Conservation (phyloP, 2,329 filamentous ascomycete species). For the Huntiella moniliformis region DNA sequence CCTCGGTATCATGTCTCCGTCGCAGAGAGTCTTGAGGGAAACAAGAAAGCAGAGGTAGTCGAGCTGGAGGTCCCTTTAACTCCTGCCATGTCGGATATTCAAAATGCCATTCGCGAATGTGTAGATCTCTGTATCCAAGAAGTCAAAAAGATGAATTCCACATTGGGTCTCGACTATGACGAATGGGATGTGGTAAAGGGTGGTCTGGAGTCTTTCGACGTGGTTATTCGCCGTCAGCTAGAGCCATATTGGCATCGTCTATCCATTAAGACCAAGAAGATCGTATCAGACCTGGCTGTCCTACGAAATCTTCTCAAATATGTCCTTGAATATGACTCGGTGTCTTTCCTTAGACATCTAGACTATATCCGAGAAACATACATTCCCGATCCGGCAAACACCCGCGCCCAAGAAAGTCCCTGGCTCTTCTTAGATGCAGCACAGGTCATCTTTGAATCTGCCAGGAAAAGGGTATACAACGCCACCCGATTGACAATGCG, state of each 20-base stretch:
- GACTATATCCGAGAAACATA: constrained; percentile 88
- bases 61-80: constrained; percentile 95
- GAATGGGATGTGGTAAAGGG: constrained; percentile 94
- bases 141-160: constrained; percentile 75
- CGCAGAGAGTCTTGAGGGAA: constrained; percentile 73
- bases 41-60: constrained; percentile 87
- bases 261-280: constrained; percentile 86
- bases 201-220: constrained; percentile 78
- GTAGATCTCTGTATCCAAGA: constrained; percentile 90
- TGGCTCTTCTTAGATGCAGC: constrained; percentile 95
- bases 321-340: constrained; percentile 70
- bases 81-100: constrained; percentile 78
- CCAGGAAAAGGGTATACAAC: constrained; percentile 72
- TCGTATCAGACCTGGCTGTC: constrained; percentile 73
- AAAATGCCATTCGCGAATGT: constrained; percentile 87
- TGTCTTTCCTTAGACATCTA: constrained; percentile 79
- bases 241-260: constrained; percentile 96
- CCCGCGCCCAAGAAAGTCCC: constrained; percentile 71
- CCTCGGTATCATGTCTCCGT: constrained; percentile 86
- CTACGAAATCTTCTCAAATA: constrained; percentile 66
- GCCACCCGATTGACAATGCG: constrained; percentile 21
- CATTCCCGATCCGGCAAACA: constrained; percentile 72
- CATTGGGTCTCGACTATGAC: constrained; percentile 60
- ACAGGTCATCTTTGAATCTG: constrained; percentile 81
- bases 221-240: constrained; percentile 70